Percentiles rank a stretch among this genome's conserved stretches.
These are phyloP conservation scores for Xylariaceae sp. DNA, from an alignment of 2,329 filamentous ascomycete genomes.

Conservation along the genomic window DNA sequence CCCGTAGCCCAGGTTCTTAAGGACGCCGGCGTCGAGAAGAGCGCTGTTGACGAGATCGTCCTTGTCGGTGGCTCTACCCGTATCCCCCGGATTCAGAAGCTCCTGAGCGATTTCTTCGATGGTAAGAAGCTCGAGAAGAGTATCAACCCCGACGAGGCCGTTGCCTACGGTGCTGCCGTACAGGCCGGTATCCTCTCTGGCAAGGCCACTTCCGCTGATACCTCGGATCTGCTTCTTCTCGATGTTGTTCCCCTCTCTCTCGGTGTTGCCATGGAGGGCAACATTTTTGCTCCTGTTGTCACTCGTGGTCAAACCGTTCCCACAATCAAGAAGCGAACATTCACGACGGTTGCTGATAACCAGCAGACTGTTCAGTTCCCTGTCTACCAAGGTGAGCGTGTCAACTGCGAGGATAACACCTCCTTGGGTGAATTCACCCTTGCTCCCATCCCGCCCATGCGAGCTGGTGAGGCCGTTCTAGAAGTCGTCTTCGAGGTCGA, in stretches of 20 bases:
- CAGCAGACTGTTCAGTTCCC: constrained; percentile 87
- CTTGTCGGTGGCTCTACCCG: constrained; percentile 98
- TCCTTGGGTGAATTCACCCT: constrained; percentile 96
- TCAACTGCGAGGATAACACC: constrained; percentile 98
- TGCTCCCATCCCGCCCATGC: constrained; percentile 81
- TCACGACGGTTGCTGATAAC: constrained; percentile 77
- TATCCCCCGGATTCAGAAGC: constrained; percentile 99
- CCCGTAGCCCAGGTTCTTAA: constrained; percentile 96
- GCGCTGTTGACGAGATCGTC: constrained; percentile 93
- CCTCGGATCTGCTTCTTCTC: constrained; percentile 87
- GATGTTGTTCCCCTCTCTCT: constrained; percentile 96
- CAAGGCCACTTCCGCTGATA: constrained; percentile 94
- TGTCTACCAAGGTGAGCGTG: constrained; percentile 92
- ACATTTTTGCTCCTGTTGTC: constrained; percentile 96
- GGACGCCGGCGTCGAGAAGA: constrained; percentile 85
- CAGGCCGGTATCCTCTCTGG: constrained; percentile 98
- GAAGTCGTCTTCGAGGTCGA: constrained; percentile 99
- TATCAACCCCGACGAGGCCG: constrained; percentile 99
- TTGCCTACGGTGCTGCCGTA: constrained; percentile 97
- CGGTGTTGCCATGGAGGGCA: constrained; percentile 99
- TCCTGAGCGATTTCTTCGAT: constrained; percentile 97
- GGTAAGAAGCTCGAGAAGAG: constrained; percentile 99
- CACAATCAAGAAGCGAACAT: constrained; percentile 73
- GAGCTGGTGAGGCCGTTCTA: constrained; percentile 90
- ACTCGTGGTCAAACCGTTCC: constrained; percentile 73